phyloP scores from a whole-genome alignment of 1,139 yeast species.

The Candida freyschussii region DNA sequence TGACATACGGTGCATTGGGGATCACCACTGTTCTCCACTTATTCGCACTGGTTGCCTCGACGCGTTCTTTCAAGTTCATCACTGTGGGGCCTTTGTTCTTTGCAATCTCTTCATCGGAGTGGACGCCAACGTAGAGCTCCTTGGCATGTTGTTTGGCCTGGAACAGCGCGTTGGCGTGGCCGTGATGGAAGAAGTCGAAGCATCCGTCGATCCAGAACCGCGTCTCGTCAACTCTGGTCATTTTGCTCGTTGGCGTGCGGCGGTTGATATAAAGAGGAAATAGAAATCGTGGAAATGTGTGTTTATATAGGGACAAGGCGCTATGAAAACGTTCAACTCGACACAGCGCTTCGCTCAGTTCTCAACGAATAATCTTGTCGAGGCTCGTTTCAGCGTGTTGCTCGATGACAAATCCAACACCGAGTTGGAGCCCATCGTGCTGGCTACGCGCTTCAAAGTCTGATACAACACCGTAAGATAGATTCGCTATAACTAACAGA shows the following conservation, averaged over 20 bases:
- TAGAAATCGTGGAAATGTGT: too few species aligned
- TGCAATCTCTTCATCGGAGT: constrained; percentile 81
- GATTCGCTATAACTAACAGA: too few species aligned
- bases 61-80: constrained; percentile 76
- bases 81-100: constrained; percentile 90
- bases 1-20: constrained; percentile 89
- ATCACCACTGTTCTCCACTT: constrained; percentile 81
- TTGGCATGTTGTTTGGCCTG: constrained; percentile 82
- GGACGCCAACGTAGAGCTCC: constrained; percentile 82
- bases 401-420: too few species aligned
- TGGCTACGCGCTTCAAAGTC: too few species aligned
- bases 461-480: too few species aligned
- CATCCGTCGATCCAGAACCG: constrained; percentile 95
- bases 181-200: constrained; percentile 96
- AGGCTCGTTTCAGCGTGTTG: too few species aligned
- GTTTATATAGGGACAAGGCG: too few species aligned
- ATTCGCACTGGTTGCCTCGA: constrained; percentile 81
- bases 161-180: constrained; percentile 93
- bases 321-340: too few species aligned
- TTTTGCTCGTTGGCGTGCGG: not conserved
- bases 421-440: too few species aligned
- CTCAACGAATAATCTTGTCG: too few species aligned
- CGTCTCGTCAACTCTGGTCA: constrained; percentile 6
- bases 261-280: too few species aligned
- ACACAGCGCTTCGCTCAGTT: too few species aligned